A percentile compares a stretch with the other conserved stretches of the same genome.
Conservation (phyloP, 2,329 filamentous ascomycete species). For the Apiospora arundinis region DNA sequence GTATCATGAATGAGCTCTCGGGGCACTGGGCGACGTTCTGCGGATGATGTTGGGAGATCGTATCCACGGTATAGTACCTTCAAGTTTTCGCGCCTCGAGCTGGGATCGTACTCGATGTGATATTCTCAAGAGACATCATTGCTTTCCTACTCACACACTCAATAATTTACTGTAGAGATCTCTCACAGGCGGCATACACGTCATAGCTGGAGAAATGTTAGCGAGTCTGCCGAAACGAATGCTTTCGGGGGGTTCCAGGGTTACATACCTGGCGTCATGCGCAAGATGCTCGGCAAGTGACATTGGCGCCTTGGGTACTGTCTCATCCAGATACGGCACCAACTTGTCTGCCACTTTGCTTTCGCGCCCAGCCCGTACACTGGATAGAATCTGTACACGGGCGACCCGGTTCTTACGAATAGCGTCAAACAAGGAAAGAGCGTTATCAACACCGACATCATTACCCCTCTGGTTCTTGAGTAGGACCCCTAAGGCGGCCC, state of each 20-base stretch:
- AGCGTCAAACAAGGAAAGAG: not conserved
- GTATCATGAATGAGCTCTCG: no score
- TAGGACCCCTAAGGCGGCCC: constrained; percentile 22
- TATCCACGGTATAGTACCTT: no score
- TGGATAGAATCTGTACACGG: not conserved
- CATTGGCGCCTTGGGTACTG: not conserved
- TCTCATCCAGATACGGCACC: not conserved
- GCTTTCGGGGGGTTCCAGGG: not conserved
- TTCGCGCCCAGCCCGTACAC: not conserved
- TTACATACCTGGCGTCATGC: not conserved
- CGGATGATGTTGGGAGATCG: no score
- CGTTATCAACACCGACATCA: not conserved
- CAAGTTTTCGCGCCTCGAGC: no score
- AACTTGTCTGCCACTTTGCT: not conserved
- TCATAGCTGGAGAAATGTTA: not conserved
- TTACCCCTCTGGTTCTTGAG: not conserved
- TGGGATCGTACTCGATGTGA: not conserved
- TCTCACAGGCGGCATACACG: not conserved
- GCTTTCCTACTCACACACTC: not conserved
- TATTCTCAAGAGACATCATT: no score
- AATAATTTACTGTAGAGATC: no score
- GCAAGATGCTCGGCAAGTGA: not conserved
- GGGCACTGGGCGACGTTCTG: no score
- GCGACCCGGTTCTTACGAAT: not conserved
- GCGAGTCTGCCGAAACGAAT: not conserved